Evolutionary conservation across 768 basidiomycete species (phyloP).

Genomic region (Lactifluus subvellereus): DNA sequence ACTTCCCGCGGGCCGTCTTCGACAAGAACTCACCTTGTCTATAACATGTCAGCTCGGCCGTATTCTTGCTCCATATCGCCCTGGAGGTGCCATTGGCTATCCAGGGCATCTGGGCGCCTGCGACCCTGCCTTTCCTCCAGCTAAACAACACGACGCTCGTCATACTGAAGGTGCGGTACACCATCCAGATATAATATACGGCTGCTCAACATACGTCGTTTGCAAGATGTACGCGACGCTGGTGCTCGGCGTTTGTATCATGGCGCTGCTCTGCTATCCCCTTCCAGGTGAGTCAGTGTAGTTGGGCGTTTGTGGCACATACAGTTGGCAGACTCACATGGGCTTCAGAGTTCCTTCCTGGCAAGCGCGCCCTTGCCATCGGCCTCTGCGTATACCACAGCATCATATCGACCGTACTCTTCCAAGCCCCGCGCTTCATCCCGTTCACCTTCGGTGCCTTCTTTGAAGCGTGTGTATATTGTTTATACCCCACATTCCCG

Average conservation of each 20-base stretch:
- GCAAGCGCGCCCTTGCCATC: constrained; percentile 78
- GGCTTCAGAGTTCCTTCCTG: constrained; percentile 67
- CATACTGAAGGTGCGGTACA: constrained; percentile 56
- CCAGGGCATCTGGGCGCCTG: constrained; percentile 64
- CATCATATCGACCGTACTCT: constrained; percentile 65
- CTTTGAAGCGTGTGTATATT: constrained; percentile 50
- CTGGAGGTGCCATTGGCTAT: constrained; percentile 73
- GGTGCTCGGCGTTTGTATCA: constrained; percentile 53
- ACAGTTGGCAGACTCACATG: background rate
- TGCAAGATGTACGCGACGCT: constrained; percentile 64
- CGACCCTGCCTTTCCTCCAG: constrained; percentile 64
- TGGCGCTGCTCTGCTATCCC: constrained; percentile 55
- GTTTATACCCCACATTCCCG: background rate
- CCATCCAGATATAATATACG: background rate
- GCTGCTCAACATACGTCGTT: background rate
- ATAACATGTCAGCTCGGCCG: constrained; percentile 42
- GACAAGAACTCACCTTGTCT: background rate
- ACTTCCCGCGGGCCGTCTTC: background rate
- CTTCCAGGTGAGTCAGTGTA: constrained; percentile 55
- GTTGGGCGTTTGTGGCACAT: background rate
- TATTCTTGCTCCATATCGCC: constrained; percentile 77
- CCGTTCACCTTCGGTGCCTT: constrained; percentile 60
- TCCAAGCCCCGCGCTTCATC: constrained; percentile 73
- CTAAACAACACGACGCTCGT: constrained; percentile 79
- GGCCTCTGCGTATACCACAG: constrained; percentile 72